Evolutionary conservation across 2,329 filamentous ascomycete genomes (phyloP).

Genomic region (Ophiobolus disseminans): DNA sequence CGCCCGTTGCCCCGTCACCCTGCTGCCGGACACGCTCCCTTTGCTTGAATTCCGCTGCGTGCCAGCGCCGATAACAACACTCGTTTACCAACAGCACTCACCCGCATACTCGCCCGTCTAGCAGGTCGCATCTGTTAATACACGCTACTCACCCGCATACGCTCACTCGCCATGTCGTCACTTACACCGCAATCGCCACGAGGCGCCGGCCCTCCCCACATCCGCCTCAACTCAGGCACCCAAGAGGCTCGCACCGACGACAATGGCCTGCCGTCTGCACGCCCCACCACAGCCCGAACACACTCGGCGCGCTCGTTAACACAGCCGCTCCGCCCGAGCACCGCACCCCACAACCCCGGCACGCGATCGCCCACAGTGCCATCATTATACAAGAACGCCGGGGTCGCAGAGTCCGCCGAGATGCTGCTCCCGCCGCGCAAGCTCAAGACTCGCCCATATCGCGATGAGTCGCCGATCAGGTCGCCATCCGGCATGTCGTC

Average conservation of each 20-base stretch:
- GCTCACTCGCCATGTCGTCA: slow-evolving; percentile 31
- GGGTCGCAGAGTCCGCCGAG: slow-evolving; percentile 56
- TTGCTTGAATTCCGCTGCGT: slow-evolving; percentile 38
- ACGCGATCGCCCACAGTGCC: slow-evolving; percentile 32
- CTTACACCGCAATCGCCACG: slow-evolving; percentile 39
- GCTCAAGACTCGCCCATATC: slow-evolving; percentile 57
- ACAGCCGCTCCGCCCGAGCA: slow-evolving; percentile 46
- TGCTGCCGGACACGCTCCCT: slow-evolving; percentile 22
- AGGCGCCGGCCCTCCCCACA: slow-evolving; percentile 60
- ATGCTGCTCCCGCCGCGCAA: slow-evolving; percentile 58
- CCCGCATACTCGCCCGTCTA: slow-evolving; percentile 31
- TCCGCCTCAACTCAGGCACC: slow-evolving; percentile 68
- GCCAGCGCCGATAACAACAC: slow-evolving; percentile 40
- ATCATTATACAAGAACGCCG: slow-evolving; percentile 47
- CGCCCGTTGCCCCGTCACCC: slow-evolving; percentile 37
- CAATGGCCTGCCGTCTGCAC: slow-evolving; percentile 33
- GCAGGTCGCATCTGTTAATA: slow-evolving; percentile 22
- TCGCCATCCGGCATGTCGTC: slow-evolving; percentile 65
- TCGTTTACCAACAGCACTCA: slow-evolving; percentile 23
- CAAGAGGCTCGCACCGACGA: slow-evolving; percentile 57
- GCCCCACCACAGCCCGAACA: slow-evolving; percentile 50
- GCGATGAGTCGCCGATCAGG: slow-evolving; percentile 59
- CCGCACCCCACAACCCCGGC: slow-evolving; percentile 35
- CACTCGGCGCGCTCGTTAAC: slow-evolving; percentile 56
- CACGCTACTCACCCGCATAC: slow-evolving; percentile 41